Evolutionary conservation across 345 rosid genomes (phyloP).

Genomic region (Syzygium aqueum): DNA sequence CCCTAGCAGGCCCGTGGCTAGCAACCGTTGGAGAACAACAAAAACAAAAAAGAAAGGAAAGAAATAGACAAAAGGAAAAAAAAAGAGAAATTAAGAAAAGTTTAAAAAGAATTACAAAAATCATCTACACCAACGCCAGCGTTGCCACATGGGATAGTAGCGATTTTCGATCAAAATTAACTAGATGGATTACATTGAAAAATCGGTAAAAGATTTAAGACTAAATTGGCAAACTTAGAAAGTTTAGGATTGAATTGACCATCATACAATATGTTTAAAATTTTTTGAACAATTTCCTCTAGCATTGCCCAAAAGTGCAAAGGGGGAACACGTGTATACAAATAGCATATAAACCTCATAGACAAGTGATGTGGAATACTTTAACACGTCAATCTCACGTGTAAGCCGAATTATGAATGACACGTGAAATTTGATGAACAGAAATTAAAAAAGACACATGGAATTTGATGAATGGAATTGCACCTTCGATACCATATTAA

Average conservation of each 20-base stretch:
- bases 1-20: fast-evolving
- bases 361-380: not conserved
- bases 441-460: not conserved
- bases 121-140: fast-evolving
- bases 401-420: fast-evolving
- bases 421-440: fast-evolving
- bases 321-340: not conserved
- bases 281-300: not conserved
- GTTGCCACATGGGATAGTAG: fast-evolving
- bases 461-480: not conserved
- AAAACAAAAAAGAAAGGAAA: fast-evolving
- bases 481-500: fast-evolving
- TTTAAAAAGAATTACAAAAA: fast-evolving
- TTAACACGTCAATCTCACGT: not conserved
- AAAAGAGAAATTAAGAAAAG: not conserved
- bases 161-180: fast-evolving
- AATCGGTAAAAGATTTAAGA: not conserved
- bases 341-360: not conserved
- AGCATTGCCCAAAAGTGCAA: not conserved
- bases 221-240: not conserved
- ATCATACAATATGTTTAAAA: not conserved
- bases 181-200: not conserved
- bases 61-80: too few species aligned
- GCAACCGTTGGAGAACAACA: fast-evolving
- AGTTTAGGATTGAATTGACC: fast-evolving